Conservation (phyloP, 768 basidiomycete genomes). For the Amanita fuliginea region DNA sequence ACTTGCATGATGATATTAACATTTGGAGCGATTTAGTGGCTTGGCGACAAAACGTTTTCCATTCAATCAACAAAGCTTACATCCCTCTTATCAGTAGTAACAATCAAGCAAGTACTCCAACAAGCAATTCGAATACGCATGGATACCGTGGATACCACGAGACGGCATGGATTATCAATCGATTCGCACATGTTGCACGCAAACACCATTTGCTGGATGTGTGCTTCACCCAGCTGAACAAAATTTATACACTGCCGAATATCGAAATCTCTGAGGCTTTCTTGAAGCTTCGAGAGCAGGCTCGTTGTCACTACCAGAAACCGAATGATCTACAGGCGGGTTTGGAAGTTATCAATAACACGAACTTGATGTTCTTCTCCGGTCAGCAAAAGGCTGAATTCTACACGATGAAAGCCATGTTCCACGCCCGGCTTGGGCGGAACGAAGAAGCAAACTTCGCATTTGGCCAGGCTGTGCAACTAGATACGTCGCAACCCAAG, state of each 20-base stretch:
- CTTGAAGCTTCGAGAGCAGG: slow-evolving; percentile 96
- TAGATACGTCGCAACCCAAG: slow-evolving; percentile 91
- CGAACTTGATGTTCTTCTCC: slow-evolving; percentile 97
- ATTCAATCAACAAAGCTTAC: slow-evolving; percentile 92
- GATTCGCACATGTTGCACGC: slow-evolving; percentile 96
- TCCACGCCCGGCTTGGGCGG: slow-evolving; percentile 78
- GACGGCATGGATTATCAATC: slow-evolving; percentile 99
- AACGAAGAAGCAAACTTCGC: slow-evolving; percentile 85
- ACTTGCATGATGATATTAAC: slow-evolving; percentile 93
- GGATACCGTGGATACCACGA: slow-evolving; percentile 98
- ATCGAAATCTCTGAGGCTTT: slow-evolving; percentile 99
- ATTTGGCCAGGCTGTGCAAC: slow-evolving; percentile 91
- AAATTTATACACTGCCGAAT: slow-evolving; percentile 97
- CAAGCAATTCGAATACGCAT: slow-evolving; percentile 63
- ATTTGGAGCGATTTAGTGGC: slow-evolving; percentile 99
- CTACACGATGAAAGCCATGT: slow-evolving; percentile 97
- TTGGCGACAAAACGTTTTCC: slow-evolving; percentile 98
- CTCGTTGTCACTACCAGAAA: slow-evolving; percentile 95
- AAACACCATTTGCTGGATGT: slow-evolving; percentile 96
- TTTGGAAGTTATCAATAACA: slow-evolving; percentile 98
- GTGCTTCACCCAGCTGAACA: slow-evolving; percentile 88
- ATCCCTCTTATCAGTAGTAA: slow-evolving; percentile 73
- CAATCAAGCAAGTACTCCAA: slow-evolving; percentile 38
- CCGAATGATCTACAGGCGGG: slow-evolving; percentile 89
- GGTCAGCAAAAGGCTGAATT: slow-evolving; percentile 94